Percentiles rank a stretch among this genome's conserved stretches.
phyloP scores from a whole-genome alignment of 805 yeast genomes.

The Tetrapisispora taiwanensis region DNA sequence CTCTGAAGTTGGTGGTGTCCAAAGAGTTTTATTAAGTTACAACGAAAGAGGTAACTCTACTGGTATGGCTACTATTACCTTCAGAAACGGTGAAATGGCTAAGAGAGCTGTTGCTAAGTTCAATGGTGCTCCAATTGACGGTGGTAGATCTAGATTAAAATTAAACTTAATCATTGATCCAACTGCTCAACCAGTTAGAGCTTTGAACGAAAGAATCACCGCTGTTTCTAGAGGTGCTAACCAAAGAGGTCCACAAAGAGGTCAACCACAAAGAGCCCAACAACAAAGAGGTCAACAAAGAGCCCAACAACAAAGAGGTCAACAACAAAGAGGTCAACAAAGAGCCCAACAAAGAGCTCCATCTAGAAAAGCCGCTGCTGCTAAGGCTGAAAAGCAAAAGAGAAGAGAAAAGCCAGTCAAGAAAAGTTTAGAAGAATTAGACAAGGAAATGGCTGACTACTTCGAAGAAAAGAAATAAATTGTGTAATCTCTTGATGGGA shows the following conservation, averaged over 20 bases:
- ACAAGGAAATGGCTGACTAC: slow-evolving; percentile 96
- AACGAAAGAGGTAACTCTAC: slow-evolving; percentile 83
- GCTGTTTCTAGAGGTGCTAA: slow-evolving; percentile 12
- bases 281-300: slow-evolving; percentile 10
- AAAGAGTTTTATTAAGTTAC: slow-evolving; percentile 59
- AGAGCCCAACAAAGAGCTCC: slow-evolving; percentile 22
- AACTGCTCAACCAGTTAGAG: slow-evolving; percentile 43
- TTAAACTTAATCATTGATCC: slow-evolving; percentile 83
- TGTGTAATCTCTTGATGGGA: background rate
- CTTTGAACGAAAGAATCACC: slow-evolving; percentile 64
- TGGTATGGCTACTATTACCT: slow-evolving; percentile 83
- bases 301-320: slow-evolving; percentile 4
- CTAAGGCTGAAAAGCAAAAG: slow-evolving; percentile 28
- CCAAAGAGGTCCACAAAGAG: slow-evolving; percentile 7
- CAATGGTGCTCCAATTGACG: slow-evolving; percentile 90
- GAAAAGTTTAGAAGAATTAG: slow-evolving; percentile 87
- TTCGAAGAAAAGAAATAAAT: slow-evolving; percentile 39
- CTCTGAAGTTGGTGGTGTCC: slow-evolving; percentile 78
- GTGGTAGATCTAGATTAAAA: slow-evolving; percentile 67
- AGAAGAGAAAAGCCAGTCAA: slow-evolving; percentile 37
- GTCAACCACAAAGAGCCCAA: slow-evolving; percentile 12
- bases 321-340: slow-evolving; percentile 8
- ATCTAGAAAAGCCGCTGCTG: slow-evolving; percentile 29
- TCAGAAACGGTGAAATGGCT: slow-evolving; percentile 61
- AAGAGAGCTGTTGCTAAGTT: slow-evolving; percentile 68